A percentile compares a stretch with the other conserved stretches of the same genome.
phyloP scores from a whole-genome alignment of 1,139 yeast species.

The Arxiozyma heterogenica region DNA sequence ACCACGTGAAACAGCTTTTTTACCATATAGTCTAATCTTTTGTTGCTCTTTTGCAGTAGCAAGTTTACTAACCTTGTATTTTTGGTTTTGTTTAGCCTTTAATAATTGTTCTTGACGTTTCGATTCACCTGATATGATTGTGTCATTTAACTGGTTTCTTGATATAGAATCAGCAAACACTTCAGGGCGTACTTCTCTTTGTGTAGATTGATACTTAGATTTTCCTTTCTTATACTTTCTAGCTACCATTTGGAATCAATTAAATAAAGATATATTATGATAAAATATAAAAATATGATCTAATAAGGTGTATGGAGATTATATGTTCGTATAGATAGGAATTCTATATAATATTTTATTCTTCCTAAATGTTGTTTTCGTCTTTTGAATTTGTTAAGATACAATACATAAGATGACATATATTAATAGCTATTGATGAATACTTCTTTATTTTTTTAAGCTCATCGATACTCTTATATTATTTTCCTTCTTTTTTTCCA shows the following conservation, averaged over 20 bases:
- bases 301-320: neutral
- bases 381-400: neutral
- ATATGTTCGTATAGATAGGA: neutral
- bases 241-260: slow-evolving; percentile 2
- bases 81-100: slow-evolving; percentile 3
- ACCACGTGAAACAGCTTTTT: slow-evolving; percentile 29
- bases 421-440: neutral
- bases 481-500: too few relatives aligned
- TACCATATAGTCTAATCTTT: slow-evolving; percentile 57
- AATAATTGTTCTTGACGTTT: slow-evolving; percentile 1
- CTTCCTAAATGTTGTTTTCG: neutral
- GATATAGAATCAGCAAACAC: slow-evolving; percentile 57
- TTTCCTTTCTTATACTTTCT: slow-evolving; percentile 3
- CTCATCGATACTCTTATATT: neutral
- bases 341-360: too few relatives aligned
- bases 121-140: slow-evolving; percentile 13
- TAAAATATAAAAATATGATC: neutral
- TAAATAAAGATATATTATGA: neutral
- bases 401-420: neutral
- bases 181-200: slow-evolving; percentile 54
- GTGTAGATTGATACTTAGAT: slow-evolving; percentile 1
- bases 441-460: too few relatives aligned
- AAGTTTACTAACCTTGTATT: slow-evolving; percentile 32
- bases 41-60: slow-evolving; percentile 59
- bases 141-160: slow-evolving; percentile 50